Base-by-base conservation (phyloP, 2,329 filamentous ascomycete genomes). In the Penicillium glabrum region DNA sequence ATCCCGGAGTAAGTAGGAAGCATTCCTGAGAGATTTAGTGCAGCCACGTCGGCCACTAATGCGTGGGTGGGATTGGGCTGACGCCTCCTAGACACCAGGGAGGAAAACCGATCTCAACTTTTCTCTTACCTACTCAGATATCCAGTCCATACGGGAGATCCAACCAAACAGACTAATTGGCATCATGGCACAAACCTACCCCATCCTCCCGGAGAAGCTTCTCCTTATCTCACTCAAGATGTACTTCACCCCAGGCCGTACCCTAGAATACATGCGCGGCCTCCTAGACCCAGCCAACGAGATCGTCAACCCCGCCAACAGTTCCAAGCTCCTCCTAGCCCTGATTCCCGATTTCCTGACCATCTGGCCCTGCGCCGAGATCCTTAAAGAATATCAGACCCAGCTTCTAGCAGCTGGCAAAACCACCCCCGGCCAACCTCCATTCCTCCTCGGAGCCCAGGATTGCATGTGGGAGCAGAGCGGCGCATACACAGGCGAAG, bases 281-380 rank as follows among this genome's bases (percentile, higher is more conserved):
- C 72, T 89, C 16, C 73, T 84, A 14, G 62, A 76, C 29, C 78
- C 78, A 9, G 69, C 83, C 72, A 69, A 79, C 39, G 70, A 79
- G 21, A 73, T 79, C 24, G 69, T 77, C 33, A 69, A 77, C 3
- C 67, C 77, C 21, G 70, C 75, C 29, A 70, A 78, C 51, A 70
- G 77, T 14, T 74, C 81, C 29, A 77, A 83, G 50, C 74, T 90
- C 58, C 87, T 91, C 72, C 80, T 93, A 64, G 92, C 92, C 73
- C 77, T 93, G 64, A 86, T 93, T 62, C 90, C 90, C 1, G 89
- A 93, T 75, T 90, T 91, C 69, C 74, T 93, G 52, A 86, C 88
- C 13, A 78, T 93, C 55, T 75, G 76, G 62, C 75, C 77, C 8
- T 78, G 75, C 60, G 69, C 75, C 5, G 68, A 77, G 46, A 73